Evolutionary conservation across 2,329 filamentous ascomycete species (phyloP).

Genomic region (Nothopassalora personata): DNA sequence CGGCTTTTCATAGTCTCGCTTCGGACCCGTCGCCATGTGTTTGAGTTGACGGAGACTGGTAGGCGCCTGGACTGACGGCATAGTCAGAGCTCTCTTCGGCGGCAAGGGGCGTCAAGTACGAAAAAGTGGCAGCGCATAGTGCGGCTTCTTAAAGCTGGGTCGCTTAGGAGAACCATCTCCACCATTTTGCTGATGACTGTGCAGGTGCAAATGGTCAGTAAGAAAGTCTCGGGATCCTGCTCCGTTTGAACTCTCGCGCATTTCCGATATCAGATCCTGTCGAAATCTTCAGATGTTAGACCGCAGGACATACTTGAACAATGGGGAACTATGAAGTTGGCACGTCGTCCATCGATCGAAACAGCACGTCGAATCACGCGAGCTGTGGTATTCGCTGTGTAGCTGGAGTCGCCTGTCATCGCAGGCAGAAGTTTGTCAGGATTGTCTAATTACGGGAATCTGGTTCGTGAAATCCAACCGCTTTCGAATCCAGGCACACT

Average conservation of each 20-base stretch:
- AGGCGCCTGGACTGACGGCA: slow-evolving; percentile 27
- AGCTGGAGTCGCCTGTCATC: not conserved
- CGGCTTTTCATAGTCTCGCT: slow-evolving; percentile 22
- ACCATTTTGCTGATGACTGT: not conserved
- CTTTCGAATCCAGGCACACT: slow-evolving; percentile 62
- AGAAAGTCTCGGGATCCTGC: slow-evolving; percentile 11
- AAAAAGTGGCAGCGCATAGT: slow-evolving; percentile 9
- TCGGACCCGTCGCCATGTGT: slow-evolving; percentile 2
- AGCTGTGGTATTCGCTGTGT: slow-evolving; percentile 52
- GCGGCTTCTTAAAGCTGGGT: slow-evolving; percentile 6
- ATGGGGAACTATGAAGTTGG: slow-evolving; percentile 43
- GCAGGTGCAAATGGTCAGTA: not conserved
- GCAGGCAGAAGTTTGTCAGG: not conserved
- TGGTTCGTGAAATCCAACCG: slow-evolving; percentile 70
- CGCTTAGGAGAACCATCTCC: not conserved
- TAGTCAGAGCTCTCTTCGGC: not conserved
- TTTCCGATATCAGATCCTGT: slow-evolving; percentile 58
- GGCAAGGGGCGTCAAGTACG: slow-evolving; percentile 6
- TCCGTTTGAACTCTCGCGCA: slow-evolving; percentile 10
- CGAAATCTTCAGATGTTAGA: slow-evolving; percentile 44
- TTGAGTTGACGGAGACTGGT: slow-evolving; percentile 22
- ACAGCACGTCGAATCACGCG: slow-evolving; percentile 61
- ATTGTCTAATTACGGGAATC: slow-evolving; percentile 53
- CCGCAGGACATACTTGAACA: not conserved
- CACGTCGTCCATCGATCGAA: slow-evolving; percentile 64